These are phyloP conservation scores for Melampsora occidentalis DNA, from an alignment of 1,284 basidiomycete species.

Conservation along the genomic window DNA sequence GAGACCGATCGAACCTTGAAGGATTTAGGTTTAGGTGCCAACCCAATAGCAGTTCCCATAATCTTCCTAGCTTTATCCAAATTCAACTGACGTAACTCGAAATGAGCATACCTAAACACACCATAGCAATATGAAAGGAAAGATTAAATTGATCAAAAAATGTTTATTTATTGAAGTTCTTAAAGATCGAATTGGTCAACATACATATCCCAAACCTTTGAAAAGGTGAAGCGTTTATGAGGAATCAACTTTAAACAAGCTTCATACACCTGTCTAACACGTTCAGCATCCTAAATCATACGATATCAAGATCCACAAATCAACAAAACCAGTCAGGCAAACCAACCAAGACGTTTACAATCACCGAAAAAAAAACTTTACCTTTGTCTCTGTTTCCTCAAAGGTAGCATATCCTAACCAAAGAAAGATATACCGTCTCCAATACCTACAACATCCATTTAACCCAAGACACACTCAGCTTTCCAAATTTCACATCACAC, in stretches of 20 bases:
- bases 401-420: conserved; percentile 97
- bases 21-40: conserved; percentile 84
- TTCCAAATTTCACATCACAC: not conserved
- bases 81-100: conserved; percentile 83
- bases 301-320: not conserved
- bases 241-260: conserved; percentile 84
- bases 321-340: not conserved
- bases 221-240: conserved; percentile 94
- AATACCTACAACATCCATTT: conserved; percentile 56
- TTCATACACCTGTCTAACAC: conserved; percentile 86
- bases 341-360: not conserved
- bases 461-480: no score
- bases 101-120: conserved; percentile 74
- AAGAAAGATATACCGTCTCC: conserved; percentile 93
- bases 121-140: conserved; percentile 6
- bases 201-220: conserved; percentile 61
- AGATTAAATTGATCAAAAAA: not conserved
- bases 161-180: not conserved
- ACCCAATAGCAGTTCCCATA: conserved; percentile 84
- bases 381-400: conserved; percentile 92
- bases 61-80: conserved; percentile 81
- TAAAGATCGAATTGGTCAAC: not conserved
- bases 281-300: conserved; percentile 66
- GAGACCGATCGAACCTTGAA: conserved; percentile 13
- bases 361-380: conserved; percentile 49